A percentile compares a stretch with the other conserved stretches of the same genome.
These are phyloP conservation scores for Urostyla sp. DNA, from an alignment of 73 alveolate genomes.

Conservation along the genomic window DNA sequence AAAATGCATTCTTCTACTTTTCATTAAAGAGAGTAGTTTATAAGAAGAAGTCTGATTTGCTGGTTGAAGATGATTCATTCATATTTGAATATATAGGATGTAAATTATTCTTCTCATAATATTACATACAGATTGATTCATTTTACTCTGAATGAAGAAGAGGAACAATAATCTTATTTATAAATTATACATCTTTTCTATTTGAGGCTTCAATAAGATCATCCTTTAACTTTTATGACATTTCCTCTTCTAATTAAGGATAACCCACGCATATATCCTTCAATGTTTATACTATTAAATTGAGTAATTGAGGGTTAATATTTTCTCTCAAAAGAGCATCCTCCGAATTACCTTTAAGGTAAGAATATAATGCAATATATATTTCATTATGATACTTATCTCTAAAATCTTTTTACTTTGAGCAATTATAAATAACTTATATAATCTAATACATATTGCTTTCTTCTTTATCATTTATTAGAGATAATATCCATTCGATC, in stretches of 20 bases:
- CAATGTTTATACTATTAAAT: neutral
- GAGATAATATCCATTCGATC: slow-evolving; percentile 1
- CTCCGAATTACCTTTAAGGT: neutral
- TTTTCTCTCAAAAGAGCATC: neutral
- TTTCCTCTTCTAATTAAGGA: slow-evolving; percentile 6
- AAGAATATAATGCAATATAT: neutral
- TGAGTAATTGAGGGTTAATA: neutral
- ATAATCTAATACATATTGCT: neutral
- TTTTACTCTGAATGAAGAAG: slow-evolving; percentile 58
- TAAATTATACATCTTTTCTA: slow-evolving; percentile 18
- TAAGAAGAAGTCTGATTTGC: slow-evolving; percentile 50
- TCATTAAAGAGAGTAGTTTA: slow-evolving; percentile 25
- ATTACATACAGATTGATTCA: slow-evolving; percentile 5
- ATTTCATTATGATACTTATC: neutral
- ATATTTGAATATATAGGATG: neutral
- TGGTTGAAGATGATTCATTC: neutral
- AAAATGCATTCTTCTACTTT: slow-evolving; percentile 25
- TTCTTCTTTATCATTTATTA: neutral
- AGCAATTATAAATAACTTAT: slow-evolving; percentile 3
- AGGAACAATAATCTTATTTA: slow-evolving; percentile 55
- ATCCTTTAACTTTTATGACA: slow-evolving; percentile 21
- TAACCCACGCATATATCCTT: slow-evolving; percentile 18
- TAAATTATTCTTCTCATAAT: neutral
- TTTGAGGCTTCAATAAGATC: slow-evolving; percentile 48
- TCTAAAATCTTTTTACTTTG: neutral